These are phyloP conservation scores for Cymbopogon citratus DNA, from an alignment of 176 grass and related monocot genomes.

Conservation along the genomic window DNA sequence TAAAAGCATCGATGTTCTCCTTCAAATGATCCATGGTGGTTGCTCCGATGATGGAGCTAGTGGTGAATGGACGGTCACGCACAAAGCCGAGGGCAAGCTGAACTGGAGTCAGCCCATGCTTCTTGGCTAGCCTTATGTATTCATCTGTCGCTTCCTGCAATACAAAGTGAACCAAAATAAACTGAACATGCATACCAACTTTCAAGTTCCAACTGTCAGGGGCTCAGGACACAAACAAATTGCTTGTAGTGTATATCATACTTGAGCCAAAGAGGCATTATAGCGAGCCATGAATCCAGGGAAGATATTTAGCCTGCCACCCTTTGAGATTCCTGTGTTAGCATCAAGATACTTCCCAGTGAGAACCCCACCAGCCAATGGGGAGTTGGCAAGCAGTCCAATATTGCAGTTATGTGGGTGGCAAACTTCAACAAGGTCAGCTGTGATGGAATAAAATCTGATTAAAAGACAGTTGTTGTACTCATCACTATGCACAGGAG, in stretches of 20 bases:
- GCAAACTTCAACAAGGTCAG: slow-evolving; percentile 90
- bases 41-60: slow-evolving; percentile 85
- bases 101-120: slow-evolving; percentile 65
- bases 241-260: slow-evolving; percentile 17
- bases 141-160: slow-evolving; percentile 61
- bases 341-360: slow-evolving; percentile 79
- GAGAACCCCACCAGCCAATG: slow-evolving; percentile 67
- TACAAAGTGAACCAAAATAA: background rate
- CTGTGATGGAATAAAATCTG: slow-evolving; percentile 27
- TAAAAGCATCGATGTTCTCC: slow-evolving; percentile 69
- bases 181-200: background rate
- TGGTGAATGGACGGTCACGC: slow-evolving; percentile 54
- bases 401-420: slow-evolving; percentile 80
- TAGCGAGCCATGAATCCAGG: slow-evolving; percentile 88
- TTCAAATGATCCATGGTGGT: slow-evolving; percentile 76
- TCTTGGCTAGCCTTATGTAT: slow-evolving; percentile 61
- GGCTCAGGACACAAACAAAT: background rate
- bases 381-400: slow-evolving; percentile 80
- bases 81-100: slow-evolving; percentile 80
- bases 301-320: slow-evolving; percentile 68
- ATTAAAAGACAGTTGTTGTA: background rate
- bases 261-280: slow-evolving; percentile 69
- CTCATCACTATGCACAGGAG: background rate
- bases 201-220: background rate
- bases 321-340: slow-evolving; percentile 32